A percentile compares a stretch with the other conserved stretches of the same genome.
Evolutionary conservation across 1,284 basidiomycete genomes (phyloP).

Genomic region (Ustilago loliicola): DNA sequence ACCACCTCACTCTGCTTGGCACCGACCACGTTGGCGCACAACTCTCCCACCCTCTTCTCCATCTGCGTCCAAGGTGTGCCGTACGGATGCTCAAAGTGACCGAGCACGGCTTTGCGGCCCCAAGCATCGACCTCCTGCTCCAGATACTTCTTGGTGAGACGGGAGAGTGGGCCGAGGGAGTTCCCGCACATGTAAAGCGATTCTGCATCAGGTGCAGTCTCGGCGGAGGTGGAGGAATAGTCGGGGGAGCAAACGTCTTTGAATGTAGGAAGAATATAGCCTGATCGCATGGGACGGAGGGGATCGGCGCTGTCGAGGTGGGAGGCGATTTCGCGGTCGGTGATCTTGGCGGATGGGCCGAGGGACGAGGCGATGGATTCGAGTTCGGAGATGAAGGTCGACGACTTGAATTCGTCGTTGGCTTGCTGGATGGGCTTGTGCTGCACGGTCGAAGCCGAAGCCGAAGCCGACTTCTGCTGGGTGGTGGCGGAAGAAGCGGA

Average conservation of each 20-base stretch:
- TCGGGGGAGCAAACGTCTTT: slow-evolving; percentile 47
- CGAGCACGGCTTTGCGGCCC: slow-evolving; percentile 83
- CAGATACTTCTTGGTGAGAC: slow-evolving; percentile 79
- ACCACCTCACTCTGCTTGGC: slow-evolving; percentile 89
- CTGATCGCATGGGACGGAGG: slow-evolving; percentile 45
- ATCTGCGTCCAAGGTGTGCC: slow-evolving; percentile 86
- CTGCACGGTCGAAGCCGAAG: no score
- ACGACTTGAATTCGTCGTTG: slow-evolving; percentile 41
- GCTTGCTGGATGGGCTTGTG: slow-evolving; percentile 26
- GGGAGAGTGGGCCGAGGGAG: slow-evolving; percentile 87
- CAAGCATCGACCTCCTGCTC: slow-evolving; percentile 90
- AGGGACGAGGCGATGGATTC: slow-evolving; percentile 45
- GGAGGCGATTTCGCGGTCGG: slow-evolving; percentile 47
- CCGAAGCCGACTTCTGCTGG: no score
- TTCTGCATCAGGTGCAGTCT: slow-evolving; percentile 37
- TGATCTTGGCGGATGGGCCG: slow-evolving; percentile 31
- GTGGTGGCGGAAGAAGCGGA: slow-evolving; percentile 2
- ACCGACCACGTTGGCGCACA: slow-evolving; percentile 87
- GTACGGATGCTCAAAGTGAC: slow-evolving; percentile 90
- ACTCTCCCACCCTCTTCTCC: slow-evolving; percentile 79
- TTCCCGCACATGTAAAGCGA: slow-evolving; percentile 94
- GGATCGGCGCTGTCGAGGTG: slow-evolving; percentile 49
- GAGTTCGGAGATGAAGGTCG: slow-evolving; percentile 39
- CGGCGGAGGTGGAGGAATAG: slow-evolving; percentile 26
- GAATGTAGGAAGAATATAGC: slow-evolving; percentile 55